phyloP scores from a whole-genome alignment of 345 rosid genomes.

The Hirschfeldia incana region DNA sequence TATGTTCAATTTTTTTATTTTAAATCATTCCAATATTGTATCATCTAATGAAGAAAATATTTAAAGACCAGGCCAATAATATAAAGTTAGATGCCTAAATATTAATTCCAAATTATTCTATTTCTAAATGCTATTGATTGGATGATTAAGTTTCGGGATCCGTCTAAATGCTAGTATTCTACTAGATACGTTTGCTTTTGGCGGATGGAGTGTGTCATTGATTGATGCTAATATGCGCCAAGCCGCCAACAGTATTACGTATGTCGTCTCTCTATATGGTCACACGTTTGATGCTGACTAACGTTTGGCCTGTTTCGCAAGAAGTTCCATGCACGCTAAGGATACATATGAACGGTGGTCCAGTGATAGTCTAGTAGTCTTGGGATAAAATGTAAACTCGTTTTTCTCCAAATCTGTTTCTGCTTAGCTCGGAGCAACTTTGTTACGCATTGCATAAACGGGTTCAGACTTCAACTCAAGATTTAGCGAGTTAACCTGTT shows the following conservation, averaged over 20 bases:
- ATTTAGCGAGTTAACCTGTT: background rate
- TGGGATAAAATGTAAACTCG: background rate
- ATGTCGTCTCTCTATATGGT: background rate
- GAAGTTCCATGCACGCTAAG: background rate
- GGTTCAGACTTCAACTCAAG: background rate
- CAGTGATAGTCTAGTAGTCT: background rate
- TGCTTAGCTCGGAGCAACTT: background rate
- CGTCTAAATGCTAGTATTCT: background rate
- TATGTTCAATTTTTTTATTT: constrained; percentile 24
- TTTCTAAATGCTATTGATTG: background rate
- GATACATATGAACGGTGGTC: background rate
- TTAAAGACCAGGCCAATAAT: background rate
- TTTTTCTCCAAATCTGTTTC: background rate
- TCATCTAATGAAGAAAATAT: background rate
- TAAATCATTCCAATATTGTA: background rate
- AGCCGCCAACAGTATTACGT: background rate
- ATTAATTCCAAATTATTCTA: background rate
- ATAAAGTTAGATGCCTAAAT: background rate
- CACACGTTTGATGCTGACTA: background rate
- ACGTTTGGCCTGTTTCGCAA: background rate
- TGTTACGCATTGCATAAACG: background rate
- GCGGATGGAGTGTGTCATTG: background rate
- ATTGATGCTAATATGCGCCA: background rate
- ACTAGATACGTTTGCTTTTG: background rate
- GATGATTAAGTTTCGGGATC: background rate